Evolutionary conservation across 768 basidiomycete genomes (phyloP).

Genomic region (Mycena pura): DNA sequence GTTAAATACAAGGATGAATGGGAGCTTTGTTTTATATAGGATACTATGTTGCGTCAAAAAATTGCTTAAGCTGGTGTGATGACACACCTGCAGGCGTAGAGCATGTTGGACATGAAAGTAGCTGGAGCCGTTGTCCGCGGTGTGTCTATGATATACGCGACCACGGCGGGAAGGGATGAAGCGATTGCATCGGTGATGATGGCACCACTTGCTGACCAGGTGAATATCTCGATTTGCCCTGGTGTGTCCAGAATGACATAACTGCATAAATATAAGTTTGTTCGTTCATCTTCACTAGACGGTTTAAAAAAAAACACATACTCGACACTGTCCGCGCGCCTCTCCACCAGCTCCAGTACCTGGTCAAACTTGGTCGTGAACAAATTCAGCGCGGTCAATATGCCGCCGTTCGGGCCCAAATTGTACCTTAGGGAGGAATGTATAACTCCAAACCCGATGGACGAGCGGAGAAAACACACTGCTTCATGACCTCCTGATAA

Average conservation of each 20-base stretch:
- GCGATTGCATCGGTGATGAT: slow-evolving; percentile 99
- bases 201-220: slow-evolving; percentile 98
- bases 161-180: slow-evolving; percentile 89
- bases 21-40: slow-evolving; percentile 96
- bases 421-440: slow-evolving; percentile 79
- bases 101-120: slow-evolving; percentile 99
- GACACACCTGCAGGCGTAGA: slow-evolving; percentile 93
- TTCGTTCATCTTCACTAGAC: slow-evolving; percentile 9
- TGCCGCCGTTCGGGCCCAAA: slow-evolving; percentile 97
- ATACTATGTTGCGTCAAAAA: slow-evolving; percentile 58
- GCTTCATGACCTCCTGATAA: slow-evolving; percentile 99
- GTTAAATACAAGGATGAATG: slow-evolving; percentile 98
- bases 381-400: slow-evolving; percentile 93
- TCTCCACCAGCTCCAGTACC: slow-evolving; percentile 90
- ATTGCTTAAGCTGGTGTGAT: not conserved
- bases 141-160: slow-evolving; percentile 98
- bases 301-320: slow-evolving; percentile 46
- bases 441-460: slow-evolving; percentile 27
- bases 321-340: slow-evolving; percentile 88
- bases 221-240: slow-evolving; percentile 99
- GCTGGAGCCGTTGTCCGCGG: slow-evolving; percentile 93
- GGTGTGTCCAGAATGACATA: slow-evolving; percentile 97
- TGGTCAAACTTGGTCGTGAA: slow-evolving; percentile 99
- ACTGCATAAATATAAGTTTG: slow-evolving; percentile 60
- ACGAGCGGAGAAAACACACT: slow-evolving; percentile 63